Conservation (phyloP, 1,284 basidiomycete genomes). For the Fistulinella cinereoalba region DNA sequence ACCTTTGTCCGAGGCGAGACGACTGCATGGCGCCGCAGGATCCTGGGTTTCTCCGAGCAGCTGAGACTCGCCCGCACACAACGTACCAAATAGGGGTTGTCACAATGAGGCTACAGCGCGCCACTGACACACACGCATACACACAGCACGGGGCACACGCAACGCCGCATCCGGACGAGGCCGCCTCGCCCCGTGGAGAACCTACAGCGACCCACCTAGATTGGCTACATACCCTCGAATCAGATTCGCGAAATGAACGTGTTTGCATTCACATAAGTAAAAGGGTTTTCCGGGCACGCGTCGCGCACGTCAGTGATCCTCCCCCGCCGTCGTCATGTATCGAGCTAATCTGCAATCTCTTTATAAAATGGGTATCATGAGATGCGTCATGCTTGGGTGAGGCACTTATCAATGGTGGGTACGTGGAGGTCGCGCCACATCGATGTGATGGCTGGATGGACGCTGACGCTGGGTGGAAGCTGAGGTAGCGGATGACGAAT, state of each 20-base stretch:
- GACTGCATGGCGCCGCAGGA: neutral
- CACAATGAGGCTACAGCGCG: slow-evolving; percentile 23
- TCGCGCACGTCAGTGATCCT: slow-evolving; percentile 15
- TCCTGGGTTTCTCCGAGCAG: neutral
- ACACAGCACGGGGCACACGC: slow-evolving; percentile 7
- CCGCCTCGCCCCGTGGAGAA: slow-evolving; percentile 6
- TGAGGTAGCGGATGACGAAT: too few species aligned
- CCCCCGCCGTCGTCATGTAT: neutral
- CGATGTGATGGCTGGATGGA: too few species aligned
- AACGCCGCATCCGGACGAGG: neutral
- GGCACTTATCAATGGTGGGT: neutral
- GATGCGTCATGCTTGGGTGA: slow-evolving; percentile 20
- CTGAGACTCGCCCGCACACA: neutral
- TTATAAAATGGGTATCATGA: slow-evolving; percentile 9
- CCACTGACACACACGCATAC: slow-evolving; percentile 3
- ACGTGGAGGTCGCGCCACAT: neutral
- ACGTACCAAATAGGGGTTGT: slow-evolving; percentile 5
- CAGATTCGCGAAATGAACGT: slow-evolving; percentile 25
- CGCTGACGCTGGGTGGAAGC: too few species aligned
- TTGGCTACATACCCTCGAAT: slow-evolving; percentile 24
- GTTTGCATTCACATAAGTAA: neutral
- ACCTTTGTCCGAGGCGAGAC: neutral
- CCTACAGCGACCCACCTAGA: slow-evolving; percentile 14
- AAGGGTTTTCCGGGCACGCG: slow-evolving; percentile 11
- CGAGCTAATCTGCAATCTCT: slow-evolving; percentile 16